Percentiles rank a stretch among this genome's conserved stretches.
Evolutionary conservation across 441 rosid species (phyloP).

Genomic region (Populus trichocarpa): DNA sequence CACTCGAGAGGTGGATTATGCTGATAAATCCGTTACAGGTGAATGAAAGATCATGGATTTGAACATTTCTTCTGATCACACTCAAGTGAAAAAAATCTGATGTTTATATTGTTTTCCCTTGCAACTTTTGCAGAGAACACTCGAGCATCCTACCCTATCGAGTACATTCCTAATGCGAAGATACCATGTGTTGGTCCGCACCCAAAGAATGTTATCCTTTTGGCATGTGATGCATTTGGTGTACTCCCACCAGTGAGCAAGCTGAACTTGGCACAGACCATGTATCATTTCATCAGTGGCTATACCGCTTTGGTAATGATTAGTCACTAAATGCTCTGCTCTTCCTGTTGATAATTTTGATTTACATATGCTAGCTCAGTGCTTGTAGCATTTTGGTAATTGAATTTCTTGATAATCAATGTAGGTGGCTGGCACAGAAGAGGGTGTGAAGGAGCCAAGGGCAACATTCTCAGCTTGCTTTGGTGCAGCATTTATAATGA

Average conservation of each 20-base stretch:
- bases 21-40: conserved; percentile 91
- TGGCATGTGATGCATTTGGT: conserved; percentile 96
- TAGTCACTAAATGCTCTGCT: not conserved
- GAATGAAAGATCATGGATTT: not conserved
- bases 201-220: conserved; percentile 82
- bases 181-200: conserved; percentile 92
- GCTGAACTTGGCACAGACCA: conserved; percentile 80
- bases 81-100: no score
- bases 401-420: conserved; percentile 1
- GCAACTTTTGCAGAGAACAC: conserved; percentile 67
- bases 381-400: not conserved
- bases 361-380: not conserved
- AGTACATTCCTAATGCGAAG: conserved; percentile 87
- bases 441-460: conserved; percentile 87
- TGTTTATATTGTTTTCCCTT: not conserved
- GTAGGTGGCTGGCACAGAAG: conserved; percentile 94
- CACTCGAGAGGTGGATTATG: conserved; percentile 76
- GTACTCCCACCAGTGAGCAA: conserved; percentile 99
- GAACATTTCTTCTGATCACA: not conserved
- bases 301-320: conserved; percentile 81
- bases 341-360: not conserved
- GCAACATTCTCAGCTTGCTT: conserved; percentile 97
- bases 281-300: conserved; percentile 98
- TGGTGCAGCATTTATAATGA: conserved; percentile 95
- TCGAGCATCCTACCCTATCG: conserved; percentile 95